Evolutionary conservation across 108 stramenopile species (phyloP).

Genomic region (Discostella pseudostelligera): DNA sequence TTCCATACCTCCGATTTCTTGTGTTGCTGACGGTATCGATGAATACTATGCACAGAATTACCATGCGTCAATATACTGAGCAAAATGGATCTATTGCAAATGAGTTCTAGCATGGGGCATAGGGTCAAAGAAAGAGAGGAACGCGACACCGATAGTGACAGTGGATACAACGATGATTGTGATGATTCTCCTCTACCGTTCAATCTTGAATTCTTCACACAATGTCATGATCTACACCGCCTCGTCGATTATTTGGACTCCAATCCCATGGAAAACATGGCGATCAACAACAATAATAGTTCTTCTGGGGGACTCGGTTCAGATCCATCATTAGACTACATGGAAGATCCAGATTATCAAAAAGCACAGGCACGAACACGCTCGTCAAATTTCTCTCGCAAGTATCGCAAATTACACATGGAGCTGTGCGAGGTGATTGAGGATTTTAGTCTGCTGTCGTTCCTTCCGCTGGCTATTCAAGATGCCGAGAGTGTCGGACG

Average conservation of each 20-base stretch:
- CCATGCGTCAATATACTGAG: constrained; percentile 95
- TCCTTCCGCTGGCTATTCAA: constrained; percentile 72
- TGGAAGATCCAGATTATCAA: constrained; percentile 79
- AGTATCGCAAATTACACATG: constrained; percentile 62
- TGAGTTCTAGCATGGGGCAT: constrained; percentile 1
- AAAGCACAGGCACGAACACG: constrained; percentile 53
- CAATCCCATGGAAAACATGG: constrained; percentile 46
- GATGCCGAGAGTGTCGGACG: constrained; percentile 81
- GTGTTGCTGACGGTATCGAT: background rate
- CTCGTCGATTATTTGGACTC: constrained; percentile 73
- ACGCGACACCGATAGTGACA: constrained; percentile 17
- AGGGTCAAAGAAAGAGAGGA: background rate
- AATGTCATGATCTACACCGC: constrained; percentile 75
- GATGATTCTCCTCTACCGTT: constrained; percentile 58
- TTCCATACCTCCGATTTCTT: too few relatives aligned
- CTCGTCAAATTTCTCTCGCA: constrained; percentile 56
- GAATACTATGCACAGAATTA: constrained; percentile 55
- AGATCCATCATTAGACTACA: constrained; percentile 38
- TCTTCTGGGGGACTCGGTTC: constrained; percentile 18
- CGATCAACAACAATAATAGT: constrained; percentile 2
- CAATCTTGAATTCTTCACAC: constrained; percentile 77
- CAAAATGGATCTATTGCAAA: constrained; percentile 89
- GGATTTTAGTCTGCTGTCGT: constrained; percentile 77
- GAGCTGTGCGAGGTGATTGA: constrained; percentile 77
- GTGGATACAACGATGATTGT: constrained; percentile 22